Conservation (phyloP, 2,329 filamentous ascomycete genomes). For the Microdochium paspali region DNA sequence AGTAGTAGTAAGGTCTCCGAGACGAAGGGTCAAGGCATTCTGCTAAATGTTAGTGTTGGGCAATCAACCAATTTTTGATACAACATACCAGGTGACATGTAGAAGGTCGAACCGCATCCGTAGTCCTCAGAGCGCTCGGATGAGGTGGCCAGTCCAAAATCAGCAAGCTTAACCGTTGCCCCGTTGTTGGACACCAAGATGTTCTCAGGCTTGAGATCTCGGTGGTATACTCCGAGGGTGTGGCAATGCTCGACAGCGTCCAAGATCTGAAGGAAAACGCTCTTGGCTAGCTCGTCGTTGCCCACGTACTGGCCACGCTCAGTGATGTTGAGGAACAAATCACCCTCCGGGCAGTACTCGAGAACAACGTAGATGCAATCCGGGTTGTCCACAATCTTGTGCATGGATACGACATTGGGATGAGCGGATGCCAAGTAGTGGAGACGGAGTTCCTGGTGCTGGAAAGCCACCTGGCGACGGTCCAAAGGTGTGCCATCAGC, state of each 20-base stretch:
- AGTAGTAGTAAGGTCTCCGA: conserved; percentile 72
- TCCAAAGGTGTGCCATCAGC: conserved; percentile 63
- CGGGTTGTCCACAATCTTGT: conserved; percentile 82
- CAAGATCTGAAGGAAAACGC: conserved; percentile 87
- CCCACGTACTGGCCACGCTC: conserved; percentile 88
- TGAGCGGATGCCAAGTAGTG: conserved; percentile 86
- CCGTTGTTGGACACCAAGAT: conserved; percentile 85
- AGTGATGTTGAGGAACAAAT: conserved; percentile 95
- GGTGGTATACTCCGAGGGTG: conserved; percentile 85
- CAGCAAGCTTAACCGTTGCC: conserved; percentile 86
- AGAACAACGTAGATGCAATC: conserved; percentile 95
- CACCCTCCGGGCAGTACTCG: conserved; percentile 94
- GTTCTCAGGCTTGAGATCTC: conserved; percentile 97
- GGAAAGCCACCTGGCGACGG: conserved; percentile 77
- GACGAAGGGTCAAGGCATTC: conserved; percentile 80
- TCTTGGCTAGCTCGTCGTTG: conserved; percentile 80
- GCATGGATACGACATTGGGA: conserved; percentile 85
- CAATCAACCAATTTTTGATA: conserved; percentile 2
- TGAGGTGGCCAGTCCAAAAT: conserved; percentile 90
- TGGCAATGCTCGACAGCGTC: conserved; percentile 97
- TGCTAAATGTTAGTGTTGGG: conserved; percentile 28
- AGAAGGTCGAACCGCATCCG: conserved; percentile 96
- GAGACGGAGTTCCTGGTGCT: conserved; percentile 84
- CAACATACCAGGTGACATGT: conserved; percentile 90
- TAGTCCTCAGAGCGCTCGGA: conserved; percentile 84